These are phyloP conservation scores for Extremus antarcticus DNA, from an alignment of 495 filamentous ascomycete genomes.

Conservation along the genomic window DNA sequence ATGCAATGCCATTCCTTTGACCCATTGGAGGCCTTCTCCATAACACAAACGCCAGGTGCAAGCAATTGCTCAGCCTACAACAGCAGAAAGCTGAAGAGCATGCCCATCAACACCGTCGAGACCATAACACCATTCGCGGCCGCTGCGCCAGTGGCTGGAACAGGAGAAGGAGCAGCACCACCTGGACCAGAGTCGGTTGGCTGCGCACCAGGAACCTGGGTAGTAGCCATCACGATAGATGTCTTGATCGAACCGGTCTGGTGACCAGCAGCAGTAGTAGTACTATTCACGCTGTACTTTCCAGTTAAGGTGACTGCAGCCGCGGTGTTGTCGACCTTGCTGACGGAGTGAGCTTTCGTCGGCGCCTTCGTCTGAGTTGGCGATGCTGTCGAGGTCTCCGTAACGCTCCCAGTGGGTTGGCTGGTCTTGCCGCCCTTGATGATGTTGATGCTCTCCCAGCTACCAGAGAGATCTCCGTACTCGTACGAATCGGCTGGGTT, in stretches of 20 bases:
- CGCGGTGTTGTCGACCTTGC: neutral
- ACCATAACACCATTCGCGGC: neutral
- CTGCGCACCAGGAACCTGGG: neutral
- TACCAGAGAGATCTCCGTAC: slow-evolving; percentile 54
- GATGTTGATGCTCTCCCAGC: slow-evolving; percentile 28
- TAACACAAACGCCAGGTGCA: neutral
- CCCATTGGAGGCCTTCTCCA: too few relatives aligned
- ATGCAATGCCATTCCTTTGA: too few relatives aligned
- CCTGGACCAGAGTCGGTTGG: neutral
- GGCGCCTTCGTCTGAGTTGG: neutral
- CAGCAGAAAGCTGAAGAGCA: neutral
- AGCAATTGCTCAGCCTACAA: neutral
- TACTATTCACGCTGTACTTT: neutral
- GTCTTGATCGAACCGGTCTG: neutral
- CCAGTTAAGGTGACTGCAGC: neutral
- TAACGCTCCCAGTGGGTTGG: neutral
- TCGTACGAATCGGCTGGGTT: slow-evolving; percentile 56
- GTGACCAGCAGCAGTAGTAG: neutral
- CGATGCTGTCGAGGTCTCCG: neutral
- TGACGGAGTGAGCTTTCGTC: neutral
- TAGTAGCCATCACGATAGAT: neutral
- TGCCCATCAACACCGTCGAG: neutral
- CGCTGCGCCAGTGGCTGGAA: neutral
- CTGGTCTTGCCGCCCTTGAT: slow-evolving; percentile 1
- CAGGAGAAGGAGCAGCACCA: neutral